Evolutionary conservation across 139 green algal species (phyloP), one percentile per base, ranked within the genome.

Genomic region (Zygnema cylindricum): DNA sequence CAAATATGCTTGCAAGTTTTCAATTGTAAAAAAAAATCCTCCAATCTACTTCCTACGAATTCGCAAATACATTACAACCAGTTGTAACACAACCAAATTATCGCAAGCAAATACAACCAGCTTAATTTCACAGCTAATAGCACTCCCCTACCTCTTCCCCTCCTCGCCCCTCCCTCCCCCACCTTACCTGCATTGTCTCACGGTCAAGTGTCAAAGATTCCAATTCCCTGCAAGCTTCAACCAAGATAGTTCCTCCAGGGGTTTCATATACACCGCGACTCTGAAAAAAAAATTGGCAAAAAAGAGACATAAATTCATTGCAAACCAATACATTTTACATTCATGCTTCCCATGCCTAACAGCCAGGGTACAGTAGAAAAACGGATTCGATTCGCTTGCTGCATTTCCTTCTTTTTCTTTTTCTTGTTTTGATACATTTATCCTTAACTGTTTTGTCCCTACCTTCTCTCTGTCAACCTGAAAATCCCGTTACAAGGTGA

Each of bases 251-350:
- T 83, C 98, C 98, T 38, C 98, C 98, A 23, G 98, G 98, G 0
- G 98, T 99, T 94, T 99, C 97, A 89, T 99, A 99, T 92, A 99
- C 97, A 55, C 97, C 97, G 38, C 96, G 92, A 23, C 90, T 95
- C 93, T 98, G 96, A 76, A 87, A 76, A n/a, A 76, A 69, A 30
- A n/a, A 82, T 82, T 22, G 35, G 75, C 81, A 23, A 36, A 43
- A 85, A 85, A 79, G 71, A 43, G 11, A 79, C 42, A 11, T 43
- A 79, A 54, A 43, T n/a, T n/a, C n/a, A n/a, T n/a, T n/a, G n/a
- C n/a, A n/a, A n/a, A n/a, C n/a, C n/a, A n/a, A n/a, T n/a, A n/a
- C n/a, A n/a, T n/a, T n/a, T n/a, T n/a, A n/a, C n/a, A n/a, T n/a
- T n/a, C n/a, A n/a, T n/a, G n/a, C n/a, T n/a, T n/a, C n/a, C n/a